Percentiles rank a stretch among this genome's conserved stretches.
phyloP scores from a whole-genome alignment of 176 grass and related monocot genomes.

The Elymus sibiricus region DNA sequence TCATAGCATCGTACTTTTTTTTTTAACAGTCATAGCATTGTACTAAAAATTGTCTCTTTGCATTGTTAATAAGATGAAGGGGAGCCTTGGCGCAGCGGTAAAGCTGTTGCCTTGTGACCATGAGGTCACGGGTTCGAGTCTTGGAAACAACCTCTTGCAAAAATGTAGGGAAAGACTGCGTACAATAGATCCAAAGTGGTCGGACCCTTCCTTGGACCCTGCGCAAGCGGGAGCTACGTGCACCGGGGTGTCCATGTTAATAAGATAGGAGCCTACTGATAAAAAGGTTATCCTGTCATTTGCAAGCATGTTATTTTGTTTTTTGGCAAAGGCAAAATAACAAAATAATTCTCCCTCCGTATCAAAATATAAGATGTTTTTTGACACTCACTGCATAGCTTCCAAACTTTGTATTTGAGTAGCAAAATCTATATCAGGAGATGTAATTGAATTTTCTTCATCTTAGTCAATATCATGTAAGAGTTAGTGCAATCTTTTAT shows the following conservation, averaged over 20 bases:
- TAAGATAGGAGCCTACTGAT: conserved; percentile 1
- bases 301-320: neutral
- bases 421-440: neutral
- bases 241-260: too few relatives aligned
- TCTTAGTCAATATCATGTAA: neutral
- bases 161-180: too few relatives aligned
- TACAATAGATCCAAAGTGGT: too few relatives aligned
- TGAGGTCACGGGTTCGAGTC: too few relatives aligned
- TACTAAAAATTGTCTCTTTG: neutral
- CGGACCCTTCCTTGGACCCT: too few relatives aligned
- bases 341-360: too few relatives aligned
- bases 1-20: neutral
- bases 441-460: neutral
- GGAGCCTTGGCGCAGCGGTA: too few relatives aligned
- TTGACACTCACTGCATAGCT: conserved; percentile 5
- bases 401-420: neutral
- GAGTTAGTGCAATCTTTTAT: neutral
- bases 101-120: too few relatives aligned
- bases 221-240: too few relatives aligned
- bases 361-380: too few relatives aligned
- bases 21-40: neutral
- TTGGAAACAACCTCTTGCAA: too few relatives aligned
- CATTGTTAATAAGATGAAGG: conserved; percentile 42
- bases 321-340: neutral
- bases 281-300: neutral